Percentiles rank a stretch among this genome's conserved stretches.
Evolutionary conservation across 2,329 filamentous ascomycete genomes (phyloP).

Genomic region (Phialocephala sp.): DNA sequence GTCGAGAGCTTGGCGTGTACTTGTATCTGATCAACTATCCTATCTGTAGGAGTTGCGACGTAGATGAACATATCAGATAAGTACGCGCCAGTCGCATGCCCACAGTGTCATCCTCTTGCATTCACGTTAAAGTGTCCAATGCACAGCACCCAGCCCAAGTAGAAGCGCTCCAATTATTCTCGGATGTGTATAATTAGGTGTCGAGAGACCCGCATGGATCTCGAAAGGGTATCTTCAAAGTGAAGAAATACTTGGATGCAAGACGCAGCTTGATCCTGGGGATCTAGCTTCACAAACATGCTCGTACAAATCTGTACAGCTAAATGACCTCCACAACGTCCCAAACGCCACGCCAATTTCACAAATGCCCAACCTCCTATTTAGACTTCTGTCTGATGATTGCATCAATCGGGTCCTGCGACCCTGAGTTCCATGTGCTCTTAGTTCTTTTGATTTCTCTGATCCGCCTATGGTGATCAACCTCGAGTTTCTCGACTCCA

Average conservation of each 20-base stretch:
- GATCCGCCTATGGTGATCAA: neutral
- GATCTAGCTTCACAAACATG: slow-evolving; percentile 24
- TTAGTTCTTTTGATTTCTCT: slow-evolving; percentile 7
- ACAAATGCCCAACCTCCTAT: slow-evolving; percentile 20
- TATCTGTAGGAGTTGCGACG: neutral
- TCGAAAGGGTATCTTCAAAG: slow-evolving; percentile 22
- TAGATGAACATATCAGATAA: neutral
- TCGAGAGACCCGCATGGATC: neutral
- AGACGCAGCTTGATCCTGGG: slow-evolving; percentile 13
- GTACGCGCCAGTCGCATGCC: neutral
- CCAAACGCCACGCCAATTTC: slow-evolving; percentile 30
- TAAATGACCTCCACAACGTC: slow-evolving; percentile 22
- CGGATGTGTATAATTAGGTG: slow-evolving; percentile 18
- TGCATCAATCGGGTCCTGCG: slow-evolving; percentile 5
- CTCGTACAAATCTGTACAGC: slow-evolving; percentile 30
- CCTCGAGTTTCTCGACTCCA: neutral
- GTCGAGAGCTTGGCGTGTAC: neutral
- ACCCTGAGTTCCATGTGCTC: slow-evolving; percentile 8
- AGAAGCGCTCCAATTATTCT: slow-evolving; percentile 12
- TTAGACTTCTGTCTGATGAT: slow-evolving; percentile 8
- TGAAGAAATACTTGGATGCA: slow-evolving; percentile 20
- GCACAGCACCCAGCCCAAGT: neutral
- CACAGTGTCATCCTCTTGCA: neutral
- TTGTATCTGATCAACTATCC: neutral
- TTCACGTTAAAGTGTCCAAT: neutral